Evolutionary conservation across 2,329 filamentous ascomycete species (phyloP).

Genomic region (Phyllosticta citrichinensis): DNA sequence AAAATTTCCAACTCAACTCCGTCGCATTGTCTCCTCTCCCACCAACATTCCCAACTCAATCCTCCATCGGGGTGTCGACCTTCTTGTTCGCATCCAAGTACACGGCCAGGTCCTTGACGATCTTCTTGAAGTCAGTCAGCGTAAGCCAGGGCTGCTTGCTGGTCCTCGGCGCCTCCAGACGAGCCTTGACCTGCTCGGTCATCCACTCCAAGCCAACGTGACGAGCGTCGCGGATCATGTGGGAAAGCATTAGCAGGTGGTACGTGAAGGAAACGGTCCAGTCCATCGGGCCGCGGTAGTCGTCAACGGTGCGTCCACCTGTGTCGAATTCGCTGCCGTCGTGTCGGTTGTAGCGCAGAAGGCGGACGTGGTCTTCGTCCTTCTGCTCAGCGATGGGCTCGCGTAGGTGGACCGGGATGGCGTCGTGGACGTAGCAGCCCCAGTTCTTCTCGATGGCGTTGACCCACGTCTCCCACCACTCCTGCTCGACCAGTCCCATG

Average conservation of each 20-base stretch:
- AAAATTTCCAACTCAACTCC: no score
- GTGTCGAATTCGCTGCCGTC: neutral
- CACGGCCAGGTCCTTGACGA: neutral
- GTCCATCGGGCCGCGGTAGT: neutral
- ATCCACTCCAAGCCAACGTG: neutral
- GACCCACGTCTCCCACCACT: neutral
- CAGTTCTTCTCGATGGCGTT: neutral
- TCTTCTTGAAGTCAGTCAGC: neutral
- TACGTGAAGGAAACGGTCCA: neutral
- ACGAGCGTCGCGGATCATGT: neutral
- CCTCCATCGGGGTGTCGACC: no score
- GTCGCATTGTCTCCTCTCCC: no score
- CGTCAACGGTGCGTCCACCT: neutral
- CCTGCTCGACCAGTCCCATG: neutral
- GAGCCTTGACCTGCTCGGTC: neutral
- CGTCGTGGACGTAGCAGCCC: neutral
- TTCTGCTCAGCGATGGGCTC: neutral
- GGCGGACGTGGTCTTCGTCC: neutral
- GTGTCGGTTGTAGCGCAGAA: neutral
- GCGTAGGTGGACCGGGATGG: neutral
- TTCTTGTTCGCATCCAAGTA: neutral
- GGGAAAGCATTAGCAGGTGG: neutral
- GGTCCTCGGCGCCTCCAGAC: neutral
- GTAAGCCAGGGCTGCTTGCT: neutral
- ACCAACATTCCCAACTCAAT: no score